These are phyloP conservation scores for Chaetomidium leptoderma DNA, from an alignment of 495 filamentous ascomycete species.

Conservation along the genomic window DNA sequence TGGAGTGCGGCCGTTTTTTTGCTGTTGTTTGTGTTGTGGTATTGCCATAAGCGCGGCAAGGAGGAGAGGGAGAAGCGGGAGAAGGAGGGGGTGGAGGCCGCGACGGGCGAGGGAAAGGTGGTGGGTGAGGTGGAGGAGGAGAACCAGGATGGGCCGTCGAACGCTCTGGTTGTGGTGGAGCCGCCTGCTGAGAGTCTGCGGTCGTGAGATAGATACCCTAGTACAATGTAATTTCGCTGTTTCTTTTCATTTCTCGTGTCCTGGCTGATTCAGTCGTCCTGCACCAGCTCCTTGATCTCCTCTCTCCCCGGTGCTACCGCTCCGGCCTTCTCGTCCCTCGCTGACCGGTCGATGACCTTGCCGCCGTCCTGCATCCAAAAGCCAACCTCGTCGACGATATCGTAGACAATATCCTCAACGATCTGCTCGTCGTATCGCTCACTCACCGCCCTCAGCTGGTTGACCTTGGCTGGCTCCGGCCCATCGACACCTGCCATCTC, in stretches of 20 bases:
- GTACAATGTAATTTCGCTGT: not conserved
- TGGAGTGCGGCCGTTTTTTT: slow-evolving; percentile 82
- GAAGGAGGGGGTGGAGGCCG: slow-evolving; percentile 18
- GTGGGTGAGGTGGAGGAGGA: too few species aligned
- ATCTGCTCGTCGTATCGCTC: slow-evolving; percentile 93
- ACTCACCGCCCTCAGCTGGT: slow-evolving; percentile 53
- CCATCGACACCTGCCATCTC: slow-evolving; percentile 46
- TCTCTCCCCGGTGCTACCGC: slow-evolving; percentile 40
- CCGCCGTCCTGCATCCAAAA: slow-evolving; percentile 66
- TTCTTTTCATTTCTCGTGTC: too few species aligned
- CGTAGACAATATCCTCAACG: slow-evolving; percentile 87
- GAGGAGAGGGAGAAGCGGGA: slow-evolving; percentile 78
- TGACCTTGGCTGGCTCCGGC: slow-evolving; percentile 12
- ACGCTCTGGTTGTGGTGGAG: not conserved
- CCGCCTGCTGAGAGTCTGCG: slow-evolving; percentile 9
- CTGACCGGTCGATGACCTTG: slow-evolving; percentile 40
- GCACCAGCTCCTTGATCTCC: slow-evolving; percentile 61
- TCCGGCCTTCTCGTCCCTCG: slow-evolving; percentile 38
- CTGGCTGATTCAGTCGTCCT: slow-evolving; percentile 60
- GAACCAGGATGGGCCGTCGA: slow-evolving; percentile 6
- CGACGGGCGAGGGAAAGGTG: not conserved
- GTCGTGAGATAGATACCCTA: slow-evolving; percentile 9
- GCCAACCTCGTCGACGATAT: slow-evolving; percentile 88
- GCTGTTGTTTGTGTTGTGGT: slow-evolving; percentile 89
- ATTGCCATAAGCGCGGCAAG: slow-evolving; percentile 88